Conservation (phyloP, 495 filamentous ascomycete species). For the Penicillium bovifimosum region DNA sequence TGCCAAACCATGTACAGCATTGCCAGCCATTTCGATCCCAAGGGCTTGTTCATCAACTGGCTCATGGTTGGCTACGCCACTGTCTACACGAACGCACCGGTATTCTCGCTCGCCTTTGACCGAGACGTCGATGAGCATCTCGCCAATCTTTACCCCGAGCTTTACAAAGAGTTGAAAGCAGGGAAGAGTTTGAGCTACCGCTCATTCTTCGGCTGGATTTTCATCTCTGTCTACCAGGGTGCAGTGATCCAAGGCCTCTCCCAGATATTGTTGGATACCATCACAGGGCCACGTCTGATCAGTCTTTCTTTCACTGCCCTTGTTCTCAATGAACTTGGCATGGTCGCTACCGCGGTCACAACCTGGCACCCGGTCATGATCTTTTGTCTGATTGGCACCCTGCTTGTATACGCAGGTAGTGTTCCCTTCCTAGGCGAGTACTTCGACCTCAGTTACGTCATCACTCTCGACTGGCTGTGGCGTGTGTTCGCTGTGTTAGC, state of each 20-base stretch:
- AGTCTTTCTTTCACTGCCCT: constrained; percentile 88
- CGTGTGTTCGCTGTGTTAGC: constrained; percentile 72
- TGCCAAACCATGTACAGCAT: constrained; percentile 98
- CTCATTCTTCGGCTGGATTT: constrained; percentile 96
- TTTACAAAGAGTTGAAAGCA: constrained; percentile 91
- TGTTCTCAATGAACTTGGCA: constrained; percentile 89
- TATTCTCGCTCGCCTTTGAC: constrained; percentile 94
- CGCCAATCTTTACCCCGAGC: constrained; percentile 91
- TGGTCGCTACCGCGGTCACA: constrained; percentile 93
- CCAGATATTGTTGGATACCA: constrained; percentile 75
- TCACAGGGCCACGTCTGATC: constrained; percentile 67
- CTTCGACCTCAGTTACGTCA: constrained; percentile 79
- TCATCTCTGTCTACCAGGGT: constrained; percentile 92
- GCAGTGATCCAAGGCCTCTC: constrained; percentile 87
- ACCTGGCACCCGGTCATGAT: constrained; percentile 98
- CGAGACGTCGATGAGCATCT: constrained; percentile 89
- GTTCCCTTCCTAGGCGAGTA: constrained; percentile 86
- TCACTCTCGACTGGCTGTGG: constrained; percentile 82
- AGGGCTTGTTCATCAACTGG: constrained; percentile 95
- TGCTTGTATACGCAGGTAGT: constrained; percentile 69
- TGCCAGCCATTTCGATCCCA: constrained; percentile 82
- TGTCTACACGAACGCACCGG: constrained; percentile 89
- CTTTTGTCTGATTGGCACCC: constrained; percentile 72
- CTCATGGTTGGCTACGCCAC: constrained; percentile 95
- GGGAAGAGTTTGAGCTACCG: constrained; percentile 81